phyloP scores from a whole-genome alignment of 805 yeast genomes.

The Sugiyamaella smithiae region DNA sequence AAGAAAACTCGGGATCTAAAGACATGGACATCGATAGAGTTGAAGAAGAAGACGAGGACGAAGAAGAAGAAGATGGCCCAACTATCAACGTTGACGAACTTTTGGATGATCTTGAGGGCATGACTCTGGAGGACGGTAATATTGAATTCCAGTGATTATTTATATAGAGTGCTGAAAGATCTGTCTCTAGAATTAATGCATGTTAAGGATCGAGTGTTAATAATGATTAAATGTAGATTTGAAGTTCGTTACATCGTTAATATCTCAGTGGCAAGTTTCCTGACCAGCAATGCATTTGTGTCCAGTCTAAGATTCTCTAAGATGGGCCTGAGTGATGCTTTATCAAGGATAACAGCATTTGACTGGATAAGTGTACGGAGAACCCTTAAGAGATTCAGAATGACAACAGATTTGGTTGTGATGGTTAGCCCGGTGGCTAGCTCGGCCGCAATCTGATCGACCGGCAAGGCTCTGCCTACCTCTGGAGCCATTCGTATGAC shows the following conservation, averaged over 20 bases:
- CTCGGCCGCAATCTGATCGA: not conserved
- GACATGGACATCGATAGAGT: constrained; percentile 18
- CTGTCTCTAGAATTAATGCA: not conserved
- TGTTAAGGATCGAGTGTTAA: not conserved
- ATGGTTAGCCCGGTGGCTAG: not conserved
- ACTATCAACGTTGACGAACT: constrained; percentile 86
- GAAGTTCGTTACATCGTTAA: not conserved
- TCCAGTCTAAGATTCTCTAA: not conserved
- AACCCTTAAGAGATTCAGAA: not conserved
- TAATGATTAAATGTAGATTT: not conserved
- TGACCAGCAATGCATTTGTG: constrained; percentile 2
- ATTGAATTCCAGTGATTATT: constrained; percentile 1
- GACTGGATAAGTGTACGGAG: not conserved
- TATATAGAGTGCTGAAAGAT: not conserved
- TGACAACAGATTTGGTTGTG: not conserved
- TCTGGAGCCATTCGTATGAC: not conserved
- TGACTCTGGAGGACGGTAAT: constrained; percentile 60
- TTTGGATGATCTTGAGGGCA: constrained; percentile 90
- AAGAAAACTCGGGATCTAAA: constrained; percentile 17
- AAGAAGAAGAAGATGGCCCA: constrained; percentile 78
- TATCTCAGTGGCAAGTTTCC: constrained; percentile 2
- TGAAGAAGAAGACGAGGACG: constrained; percentile 40
- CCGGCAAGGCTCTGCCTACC: not conserved
- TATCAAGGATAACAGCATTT: not conserved
- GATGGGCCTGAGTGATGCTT: not conserved